These are phyloP conservation scores for Saccharomycopsis hybrid DNA, from an alignment of 1,139 yeast genomes.

Conservation along the genomic window DNA sequence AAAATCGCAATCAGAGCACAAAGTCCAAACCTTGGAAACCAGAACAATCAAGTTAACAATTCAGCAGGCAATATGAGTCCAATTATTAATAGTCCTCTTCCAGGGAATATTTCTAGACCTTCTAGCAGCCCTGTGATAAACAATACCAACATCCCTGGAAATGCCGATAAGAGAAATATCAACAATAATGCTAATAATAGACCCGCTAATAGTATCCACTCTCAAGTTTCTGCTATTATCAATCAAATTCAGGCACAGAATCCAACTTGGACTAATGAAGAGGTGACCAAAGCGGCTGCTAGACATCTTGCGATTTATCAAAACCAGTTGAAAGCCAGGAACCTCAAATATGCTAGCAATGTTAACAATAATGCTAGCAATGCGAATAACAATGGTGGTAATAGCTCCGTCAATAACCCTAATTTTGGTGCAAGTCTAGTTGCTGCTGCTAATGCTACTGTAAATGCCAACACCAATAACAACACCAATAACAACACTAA, in stretches of 20 bases:
- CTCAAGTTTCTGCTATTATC: constrained; percentile 65
- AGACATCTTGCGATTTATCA: constrained; percentile 19
- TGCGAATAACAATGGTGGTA: not conserved
- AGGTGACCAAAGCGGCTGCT: constrained; percentile 38
- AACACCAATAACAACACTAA: not conserved
- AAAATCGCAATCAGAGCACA: too few relatives aligned
- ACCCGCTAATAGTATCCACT: not conserved
- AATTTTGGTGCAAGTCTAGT: not conserved
- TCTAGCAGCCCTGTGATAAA: not conserved
- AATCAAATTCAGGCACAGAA: constrained; percentile 63
- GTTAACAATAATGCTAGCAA: constrained; percentile 12
- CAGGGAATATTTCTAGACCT: too few relatives aligned
- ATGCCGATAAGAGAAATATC: constrained; percentile 8
- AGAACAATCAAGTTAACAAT: too few relatives aligned
- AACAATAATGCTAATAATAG: constrained; percentile 8
- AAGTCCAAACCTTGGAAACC: too few relatives aligned
- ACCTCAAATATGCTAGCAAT: constrained; percentile 24
- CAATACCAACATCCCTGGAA: constrained; percentile 21
- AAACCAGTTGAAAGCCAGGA: constrained; percentile 26
- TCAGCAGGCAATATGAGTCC: not conserved
- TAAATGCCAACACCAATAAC: not conserved
- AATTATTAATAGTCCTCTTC: not conserved
- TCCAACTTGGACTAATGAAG: constrained; percentile 63
- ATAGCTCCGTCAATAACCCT: not conserved
- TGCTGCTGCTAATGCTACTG: not conserved